Conservation (phyloP, 2,329 filamentous ascomycete species). For the Fusarium continuum region DNA sequence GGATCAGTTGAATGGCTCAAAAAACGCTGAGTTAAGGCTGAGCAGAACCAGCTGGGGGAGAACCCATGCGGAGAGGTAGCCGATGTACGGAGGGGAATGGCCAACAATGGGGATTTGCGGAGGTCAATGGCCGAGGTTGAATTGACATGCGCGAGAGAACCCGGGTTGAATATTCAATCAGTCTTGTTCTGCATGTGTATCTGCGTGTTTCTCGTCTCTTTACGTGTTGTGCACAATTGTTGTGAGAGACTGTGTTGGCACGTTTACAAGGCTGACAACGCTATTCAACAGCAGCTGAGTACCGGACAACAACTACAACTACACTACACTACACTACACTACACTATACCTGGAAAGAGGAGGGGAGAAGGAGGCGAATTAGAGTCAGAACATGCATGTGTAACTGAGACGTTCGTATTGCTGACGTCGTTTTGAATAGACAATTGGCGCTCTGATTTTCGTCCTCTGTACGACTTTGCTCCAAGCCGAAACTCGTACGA, state of each 20-base stretch:
- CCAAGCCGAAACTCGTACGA: slow-evolving; percentile 23
- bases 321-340: neutral
- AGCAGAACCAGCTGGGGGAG: slow-evolving; percentile 22
- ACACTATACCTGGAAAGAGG: neutral
- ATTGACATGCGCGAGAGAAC: slow-evolving; percentile 29
- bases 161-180: slow-evolving; percentile 16
- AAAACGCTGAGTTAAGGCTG: slow-evolving; percentile 25
- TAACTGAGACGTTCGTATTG: neutral
- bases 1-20: slow-evolving; percentile 19
- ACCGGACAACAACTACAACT: no score
- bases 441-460: neutral
- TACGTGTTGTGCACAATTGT: neutral
- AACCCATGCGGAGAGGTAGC: slow-evolving; percentile 15
- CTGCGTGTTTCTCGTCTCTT: slow-evolving; percentile 2
- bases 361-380: neutral
- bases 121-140: slow-evolving; percentile 34
- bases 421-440: slow-evolving; percentile 1
- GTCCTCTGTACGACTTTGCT: slow-evolving; percentile 6
- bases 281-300: slow-evolving; percentile 18
- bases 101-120: slow-evolving; percentile 19
- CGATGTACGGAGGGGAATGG: slow-evolving; percentile 27
- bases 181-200: slow-evolving; percentile 30
- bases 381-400: neutral
- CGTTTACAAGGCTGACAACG: slow-evolving; percentile 15
- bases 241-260: neutral